A percentile compares a stretch with the other conserved stretches of the same genome.
Evolutionary conservation across 176 grass and related monocot species (phyloP).

Genomic region (Hordeum vulgare): MorexV3_pseudomolecules_assembly NC_058519.1:52779133-52779632

Average conservation of each 20-base stretch:
- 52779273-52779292: slow-evolving; percentile 5
- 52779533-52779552: slow-evolving; percentile 12
- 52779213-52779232: slow-evolving; percentile 9
- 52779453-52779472: slow-evolving; percentile 6
- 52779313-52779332: slow-evolving; percentile 10
- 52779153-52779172: neutral
- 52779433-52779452: slow-evolving; percentile 2
- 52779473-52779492: neutral
- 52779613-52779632: slow-evolving; percentile 1
- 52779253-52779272: neutral
- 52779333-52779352: neutral
- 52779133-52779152: slow-evolving; percentile 9
- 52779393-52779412: slow-evolving; percentile 10
- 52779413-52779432: slow-evolving; percentile 4
- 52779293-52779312: neutral
- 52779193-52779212: neutral
- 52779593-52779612: neutral
- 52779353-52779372: neutral
- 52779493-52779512: slow-evolving; percentile 1
- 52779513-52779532: slow-evolving; percentile 2
- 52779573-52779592: neutral
- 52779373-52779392: neutral
- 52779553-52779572: neutral
- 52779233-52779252: neutral
- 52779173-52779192: slow-evolving; percentile 10